These are phyloP conservation scores for Aspergillus biplanus DNA, from an alignment of 495 filamentous ascomycete genomes.

Conservation along the genomic window DNA sequence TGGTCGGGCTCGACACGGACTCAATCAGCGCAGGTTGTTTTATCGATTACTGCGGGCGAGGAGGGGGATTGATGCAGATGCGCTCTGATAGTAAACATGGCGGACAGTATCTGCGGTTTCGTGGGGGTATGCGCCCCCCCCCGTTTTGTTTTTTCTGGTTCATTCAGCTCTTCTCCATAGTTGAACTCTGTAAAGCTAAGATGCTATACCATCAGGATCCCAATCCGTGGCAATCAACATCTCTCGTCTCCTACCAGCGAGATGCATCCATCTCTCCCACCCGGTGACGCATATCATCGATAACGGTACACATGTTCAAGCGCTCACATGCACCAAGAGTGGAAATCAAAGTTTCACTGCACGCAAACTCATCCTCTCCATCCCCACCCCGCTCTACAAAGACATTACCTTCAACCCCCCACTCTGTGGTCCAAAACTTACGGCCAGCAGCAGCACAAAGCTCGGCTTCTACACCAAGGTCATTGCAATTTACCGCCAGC, in stretches of 20 bases:
- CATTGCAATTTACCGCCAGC: slow-evolving; percentile 35
- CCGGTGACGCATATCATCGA: too few relatives aligned
- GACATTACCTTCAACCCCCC: slow-evolving; percentile 37
- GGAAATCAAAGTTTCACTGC: slow-evolving; percentile 17
- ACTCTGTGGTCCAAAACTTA: slow-evolving; percentile 26
- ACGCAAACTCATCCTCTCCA: slow-evolving; percentile 40
- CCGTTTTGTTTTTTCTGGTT: too few relatives aligned
- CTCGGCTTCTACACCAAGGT: slow-evolving; percentile 43
- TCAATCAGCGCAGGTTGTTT: neutral
- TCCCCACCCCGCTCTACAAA: slow-evolving; percentile 38
- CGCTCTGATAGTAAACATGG: slow-evolving; percentile 1
- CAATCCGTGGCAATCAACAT: too few relatives aligned
- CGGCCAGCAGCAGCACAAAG: slow-evolving; percentile 19
- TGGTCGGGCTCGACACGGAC: neutral
- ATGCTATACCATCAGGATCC: too few relatives aligned
- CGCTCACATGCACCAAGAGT: too few relatives aligned
- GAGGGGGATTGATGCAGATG: neutral
- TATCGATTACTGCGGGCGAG: neutral
- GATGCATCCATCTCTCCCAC: slow-evolving; percentile 23
- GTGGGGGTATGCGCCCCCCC: neutral
- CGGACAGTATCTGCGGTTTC: slow-evolving; percentile 39
- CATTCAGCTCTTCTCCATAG: slow-evolving; percentile 8
- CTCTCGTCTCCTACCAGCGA: too few relatives aligned
- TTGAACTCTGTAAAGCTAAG: too few relatives aligned
- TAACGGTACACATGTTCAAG: too few relatives aligned